These are phyloP conservation scores for Dioscorea alata DNA, from an alignment of 106 monocot genomes.

Conservation along the genomic window DNA sequence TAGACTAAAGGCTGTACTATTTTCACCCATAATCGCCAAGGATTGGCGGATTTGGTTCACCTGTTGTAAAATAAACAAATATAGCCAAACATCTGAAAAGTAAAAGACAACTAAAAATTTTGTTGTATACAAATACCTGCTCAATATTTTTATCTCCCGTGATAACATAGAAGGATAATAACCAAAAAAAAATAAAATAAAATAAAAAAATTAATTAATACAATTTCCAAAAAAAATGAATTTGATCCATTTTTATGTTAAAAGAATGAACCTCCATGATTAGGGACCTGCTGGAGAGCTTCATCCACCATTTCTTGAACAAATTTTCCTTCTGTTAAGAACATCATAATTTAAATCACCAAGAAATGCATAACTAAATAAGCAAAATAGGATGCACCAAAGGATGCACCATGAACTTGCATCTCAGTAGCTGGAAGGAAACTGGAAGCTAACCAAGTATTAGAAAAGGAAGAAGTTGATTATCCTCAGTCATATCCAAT, in stretches of 20 bases:
- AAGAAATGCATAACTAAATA: too few relatives aligned
- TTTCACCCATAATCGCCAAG: slow-evolving; percentile 71
- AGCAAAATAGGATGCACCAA: too few relatives aligned
- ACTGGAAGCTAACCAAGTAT: too few relatives aligned
- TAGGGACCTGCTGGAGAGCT: slow-evolving; percentile 86
- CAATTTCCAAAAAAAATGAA: slow-evolving; percentile 1
- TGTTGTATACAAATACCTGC: slow-evolving; percentile 48
- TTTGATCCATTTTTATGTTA: background rate
- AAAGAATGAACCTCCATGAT: slow-evolving; percentile 48
- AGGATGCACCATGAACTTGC: too few relatives aligned
- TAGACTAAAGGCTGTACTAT: slow-evolving; percentile 90
- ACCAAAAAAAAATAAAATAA: too few relatives aligned
- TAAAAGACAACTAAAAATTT: background rate
- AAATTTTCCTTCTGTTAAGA: slow-evolving; percentile 79
- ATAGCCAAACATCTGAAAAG: slow-evolving; percentile 1
- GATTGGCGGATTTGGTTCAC: slow-evolving; percentile 78
- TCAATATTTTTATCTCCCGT: slow-evolving; percentile 92
- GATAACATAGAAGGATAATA: slow-evolving; percentile 14
- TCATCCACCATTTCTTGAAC: slow-evolving; percentile 96
- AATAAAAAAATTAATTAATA: too few relatives aligned
- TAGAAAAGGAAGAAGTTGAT: too few relatives aligned
- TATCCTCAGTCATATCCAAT: too few relatives aligned
- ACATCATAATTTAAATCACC: slow-evolving; percentile 7
- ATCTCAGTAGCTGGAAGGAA: too few relatives aligned
- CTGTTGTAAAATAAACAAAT: slow-evolving; percentile 30